Base-by-base conservation (phyloP, 2,329 filamentous ascomycete species). In the Arthrobotrys sinensis region DNA sequence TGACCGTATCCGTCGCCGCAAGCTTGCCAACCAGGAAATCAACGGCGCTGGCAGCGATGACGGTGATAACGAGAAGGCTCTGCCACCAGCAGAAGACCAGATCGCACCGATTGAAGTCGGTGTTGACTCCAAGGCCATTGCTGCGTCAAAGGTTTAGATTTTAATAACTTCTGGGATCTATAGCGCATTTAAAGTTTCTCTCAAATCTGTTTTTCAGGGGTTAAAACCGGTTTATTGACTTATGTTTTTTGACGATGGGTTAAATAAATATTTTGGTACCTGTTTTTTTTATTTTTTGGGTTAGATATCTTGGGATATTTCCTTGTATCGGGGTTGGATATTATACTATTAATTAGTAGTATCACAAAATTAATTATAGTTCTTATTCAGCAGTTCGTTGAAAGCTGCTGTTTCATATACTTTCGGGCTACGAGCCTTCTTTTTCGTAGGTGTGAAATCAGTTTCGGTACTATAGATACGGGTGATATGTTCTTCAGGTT, bases 1-100 rank as follows among this genome's bases (percentile, higher is more conserved):
- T 40, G 86, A 88, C 53, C 28, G 53, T 8, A 79, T 82, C 36
- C 81, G 79, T 12, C 82, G 82, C 48, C 80, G 79, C 38, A 76
- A 75, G 65, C 53, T 80, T 45, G 73, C 68, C n/a, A 67, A 67
- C 36, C 48, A 71, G 21, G 60, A 64, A 21, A 28, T 64, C 38
- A 43, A 4, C 21, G 50, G 34, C 11, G 52, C 32, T 3, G 65
- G 72, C 6, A 77, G 66, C 43, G 73, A 77, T 14, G 73, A 77
- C 28, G 66, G 66, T 14, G 67, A 68, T 24, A 65, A 48, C 16
- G 67, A 63, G n/a, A 68, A 76, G 63, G 65, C 52, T n/a, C 12
- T 70, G 21, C 72, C 72, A 48, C 52, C 53, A 16, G 72, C 65
- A 57, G 65, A 69, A 16, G 72, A 69, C 46, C 36, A 32, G 36